These are phyloP conservation scores for Pulveroboletus sp. DNA, from an alignment of 768 basidiomycete genomes.

Conservation along the genomic window DNA sequence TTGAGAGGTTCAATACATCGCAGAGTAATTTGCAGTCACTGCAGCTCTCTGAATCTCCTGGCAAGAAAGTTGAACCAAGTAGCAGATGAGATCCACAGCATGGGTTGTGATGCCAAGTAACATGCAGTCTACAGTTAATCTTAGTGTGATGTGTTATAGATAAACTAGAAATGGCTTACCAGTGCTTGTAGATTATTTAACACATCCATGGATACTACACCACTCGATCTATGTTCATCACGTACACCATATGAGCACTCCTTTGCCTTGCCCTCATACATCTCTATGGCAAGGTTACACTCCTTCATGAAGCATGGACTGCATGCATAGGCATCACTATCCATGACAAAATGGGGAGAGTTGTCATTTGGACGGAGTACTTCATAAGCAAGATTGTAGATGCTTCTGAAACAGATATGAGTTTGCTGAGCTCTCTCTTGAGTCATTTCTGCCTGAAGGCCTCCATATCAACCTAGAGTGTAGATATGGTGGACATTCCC, in stretches of 20 bases:
- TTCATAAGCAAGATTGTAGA: slow-evolving; percentile 20
- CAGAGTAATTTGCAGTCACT: neutral
- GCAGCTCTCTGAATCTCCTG: slow-evolving; percentile 1
- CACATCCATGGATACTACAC: neutral
- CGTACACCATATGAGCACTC: slow-evolving; percentile 1
- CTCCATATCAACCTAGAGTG: slow-evolving; percentile 10
- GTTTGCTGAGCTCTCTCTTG: slow-evolving; percentile 1
- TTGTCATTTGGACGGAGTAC: slow-evolving; percentile 4
- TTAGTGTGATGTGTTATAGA: no score
- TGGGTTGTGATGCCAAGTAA: slow-evolving; percentile 1
- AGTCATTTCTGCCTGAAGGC: slow-evolving; percentile 15
- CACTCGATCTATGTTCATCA: slow-evolving; percentile 8
- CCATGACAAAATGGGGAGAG: slow-evolving; percentile 1
- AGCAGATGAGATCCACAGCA: slow-evolving; percentile 5
- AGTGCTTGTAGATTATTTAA: neutral
- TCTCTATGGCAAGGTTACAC: neutral
- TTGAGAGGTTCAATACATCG: slow-evolving; percentile 5
- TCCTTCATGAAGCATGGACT: neutral
- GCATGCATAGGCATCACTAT: slow-evolving; percentile 13
- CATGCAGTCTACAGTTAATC: neutral
- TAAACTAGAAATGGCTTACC: neutral
- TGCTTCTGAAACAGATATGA: slow-evolving; percentile 11
- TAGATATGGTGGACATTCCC: slow-evolving; percentile 7
- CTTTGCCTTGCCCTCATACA: slow-evolving; percentile 2
- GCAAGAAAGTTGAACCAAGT: slow-evolving; percentile 6